phyloP scores from a whole-genome alignment of 2,329 filamentous ascomycete genomes.

The Aspergillus jensenii region DNA sequence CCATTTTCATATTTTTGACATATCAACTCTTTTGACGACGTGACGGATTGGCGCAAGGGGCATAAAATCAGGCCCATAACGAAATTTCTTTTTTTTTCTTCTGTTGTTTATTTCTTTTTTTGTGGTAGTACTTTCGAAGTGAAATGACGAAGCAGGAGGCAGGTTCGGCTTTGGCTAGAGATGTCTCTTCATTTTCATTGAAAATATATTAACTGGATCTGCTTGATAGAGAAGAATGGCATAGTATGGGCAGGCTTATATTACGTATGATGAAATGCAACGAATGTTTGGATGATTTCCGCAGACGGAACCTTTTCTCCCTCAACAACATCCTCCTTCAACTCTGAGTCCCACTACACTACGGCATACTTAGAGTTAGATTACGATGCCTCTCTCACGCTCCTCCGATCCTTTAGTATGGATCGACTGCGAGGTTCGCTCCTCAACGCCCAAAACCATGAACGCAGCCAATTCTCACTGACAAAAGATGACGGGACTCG shows the following conservation, averaged over 20 bases:
- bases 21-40: conserved; percentile 14
- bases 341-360: neutral
- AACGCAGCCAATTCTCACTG: neutral
- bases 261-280: neutral
- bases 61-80: conserved; percentile 6
- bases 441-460: neutral
- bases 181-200: conserved; percentile 1
- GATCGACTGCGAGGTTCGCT: conserved; percentile 72
- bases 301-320: conserved; percentile 6
- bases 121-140: conserved; percentile 2
- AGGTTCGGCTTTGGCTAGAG: conserved; percentile 7
- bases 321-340: neutral
- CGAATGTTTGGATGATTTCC: conserved; percentile 2
- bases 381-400: conserved; percentile 42
- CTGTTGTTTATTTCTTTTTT: conserved; percentile 5
- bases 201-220: neutral
- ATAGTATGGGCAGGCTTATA: neutral
- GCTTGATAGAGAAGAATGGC: neutral
- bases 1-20: neutral
- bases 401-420: conserved; percentile 73
- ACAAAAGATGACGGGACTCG: conserved; percentile 82
- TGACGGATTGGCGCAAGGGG: conserved; percentile 23
- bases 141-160: conserved; percentile 8
- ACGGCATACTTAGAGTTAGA: neutral
- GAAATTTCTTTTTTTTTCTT: conserved; percentile 5